Percentiles rank a stretch among this genome's conserved stretches.
phyloP scores from a whole-genome alignment of 352 stramenopile species.

The Globisporangium camurandrum region DNA sequence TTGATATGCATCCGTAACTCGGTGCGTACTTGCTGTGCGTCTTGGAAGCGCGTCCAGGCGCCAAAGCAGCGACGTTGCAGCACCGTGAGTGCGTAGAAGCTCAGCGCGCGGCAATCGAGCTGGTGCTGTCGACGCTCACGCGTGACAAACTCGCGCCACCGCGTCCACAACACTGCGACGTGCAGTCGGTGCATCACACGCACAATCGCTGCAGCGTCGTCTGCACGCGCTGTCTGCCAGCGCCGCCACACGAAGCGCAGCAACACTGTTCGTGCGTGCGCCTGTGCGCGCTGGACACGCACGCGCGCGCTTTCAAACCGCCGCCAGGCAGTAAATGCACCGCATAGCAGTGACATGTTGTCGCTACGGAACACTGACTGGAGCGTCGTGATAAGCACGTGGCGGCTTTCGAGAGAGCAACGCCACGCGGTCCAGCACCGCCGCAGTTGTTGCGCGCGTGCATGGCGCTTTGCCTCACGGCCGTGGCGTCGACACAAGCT shows the following conservation, averaged over 20 bases:
- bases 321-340: constrained; percentile 8
- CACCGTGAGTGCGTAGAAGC: constrained; percentile 22
- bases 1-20: constrained; percentile 1
- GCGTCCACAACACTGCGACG: constrained; percentile 9
- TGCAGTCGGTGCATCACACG: neutral
- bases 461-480: neutral
- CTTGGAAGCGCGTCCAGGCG: constrained; percentile 4
- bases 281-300: constrained; percentile 12
- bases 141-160: constrained; percentile 16
- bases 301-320: constrained; percentile 10
- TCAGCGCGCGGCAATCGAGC: constrained; percentile 16
- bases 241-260: constrained; percentile 15
- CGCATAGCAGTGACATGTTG: constrained; percentile 3
- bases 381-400: constrained; percentile 7
- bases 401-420: neutral
- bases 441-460: neutral
- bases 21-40: neutral
- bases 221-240: constrained; percentile 14
- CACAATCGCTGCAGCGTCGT: constrained; percentile 3
- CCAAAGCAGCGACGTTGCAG: constrained; percentile 16
- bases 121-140: constrained; percentile 18
- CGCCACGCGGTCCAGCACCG: constrained; percentile 1
- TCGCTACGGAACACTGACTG: constrained; percentile 11
- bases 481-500: neutral
- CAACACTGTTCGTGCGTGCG: constrained; percentile 7